Evolutionary conservation across 345 rosid genomes (phyloP).

Genomic region (Brassica cretica): DNA sequence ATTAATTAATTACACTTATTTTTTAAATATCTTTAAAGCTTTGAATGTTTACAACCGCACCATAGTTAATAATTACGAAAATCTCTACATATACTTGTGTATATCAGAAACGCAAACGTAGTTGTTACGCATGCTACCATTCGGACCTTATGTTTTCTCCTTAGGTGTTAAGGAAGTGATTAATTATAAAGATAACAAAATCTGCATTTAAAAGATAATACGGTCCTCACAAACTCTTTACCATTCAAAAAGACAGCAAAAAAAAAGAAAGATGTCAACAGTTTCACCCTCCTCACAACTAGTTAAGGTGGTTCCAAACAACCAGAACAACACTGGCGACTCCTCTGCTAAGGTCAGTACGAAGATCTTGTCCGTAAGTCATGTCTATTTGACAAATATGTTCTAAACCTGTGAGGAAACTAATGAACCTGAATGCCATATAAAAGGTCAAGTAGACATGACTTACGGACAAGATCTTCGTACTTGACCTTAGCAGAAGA

Average conservation of each 20-base stretch:
- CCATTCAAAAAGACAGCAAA: conserved; percentile 20
- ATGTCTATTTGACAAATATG: background rate
- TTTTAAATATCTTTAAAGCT: background rate
- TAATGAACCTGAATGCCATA: too few relatives aligned
- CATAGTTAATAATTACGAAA: background rate
- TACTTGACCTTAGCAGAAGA: conserved; percentile 54
- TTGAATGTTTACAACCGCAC: background rate
- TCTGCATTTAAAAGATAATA: conserved; percentile 20
- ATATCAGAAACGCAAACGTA: too few relatives aligned
- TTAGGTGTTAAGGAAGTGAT: background rate
- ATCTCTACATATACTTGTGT: background rate
- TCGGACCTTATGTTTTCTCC: background rate
- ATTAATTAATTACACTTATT: background rate
- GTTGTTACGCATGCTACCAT: too few relatives aligned
- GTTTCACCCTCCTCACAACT: conserved; percentile 38
- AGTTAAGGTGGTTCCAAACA: conserved; percentile 35
- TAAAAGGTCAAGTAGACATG: background rate
- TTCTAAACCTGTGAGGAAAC: too few relatives aligned
- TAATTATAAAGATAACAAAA: background rate
- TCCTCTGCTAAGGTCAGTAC: conserved; percentile 54
- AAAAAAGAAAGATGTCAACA: conserved; percentile 33
- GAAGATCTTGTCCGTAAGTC: conserved; percentile 58
- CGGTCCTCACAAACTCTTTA: conserved; percentile 12
- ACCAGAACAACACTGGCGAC: conserved; percentile 28
- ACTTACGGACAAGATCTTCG: conserved; percentile 59